Evolutionary conservation across 306 rosid genomes (phyloP).

Genomic region (Prosopis cineraria): DNA sequence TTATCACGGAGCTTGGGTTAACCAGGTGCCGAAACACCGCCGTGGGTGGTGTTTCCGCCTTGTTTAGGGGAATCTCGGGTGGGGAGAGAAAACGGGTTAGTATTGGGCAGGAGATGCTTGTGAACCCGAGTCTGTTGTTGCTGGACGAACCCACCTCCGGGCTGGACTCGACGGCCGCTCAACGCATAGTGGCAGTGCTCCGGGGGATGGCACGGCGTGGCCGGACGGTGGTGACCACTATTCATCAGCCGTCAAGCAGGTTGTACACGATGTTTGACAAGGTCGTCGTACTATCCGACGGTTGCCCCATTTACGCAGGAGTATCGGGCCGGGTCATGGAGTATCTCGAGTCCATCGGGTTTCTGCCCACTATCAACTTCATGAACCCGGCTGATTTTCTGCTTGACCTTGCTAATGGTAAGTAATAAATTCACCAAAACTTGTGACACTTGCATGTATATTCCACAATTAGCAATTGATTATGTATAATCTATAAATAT

Average conservation of each 20-base stretch:
- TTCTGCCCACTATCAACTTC: conserved; percentile 58
- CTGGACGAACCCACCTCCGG: conserved; percentile 92
- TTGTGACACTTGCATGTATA: not conserved
- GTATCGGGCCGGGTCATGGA: conserved; percentile 65
- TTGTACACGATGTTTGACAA: conserved; percentile 80
- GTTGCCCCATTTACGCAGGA: conserved; percentile 72
- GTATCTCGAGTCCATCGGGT: conserved; percentile 66
- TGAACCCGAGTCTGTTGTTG: conserved; percentile 75
- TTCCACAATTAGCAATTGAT: not conserved
- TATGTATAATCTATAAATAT: not conserved
- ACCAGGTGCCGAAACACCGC: conserved; percentile 56
- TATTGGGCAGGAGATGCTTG: conserved; percentile 85
- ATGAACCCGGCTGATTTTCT: conserved; percentile 87
- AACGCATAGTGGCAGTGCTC: conserved; percentile 54
- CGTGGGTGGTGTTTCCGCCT: conserved; percentile 62
- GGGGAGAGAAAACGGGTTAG: conserved; percentile 88
- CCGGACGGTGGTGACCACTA: conserved; percentile 75
- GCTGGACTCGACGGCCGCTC: conserved; percentile 82
- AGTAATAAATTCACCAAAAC: conserved; percentile 8
- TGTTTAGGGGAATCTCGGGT: conserved; percentile 74
- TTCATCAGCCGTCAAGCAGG: conserved; percentile 86
- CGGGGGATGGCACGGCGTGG: conserved; percentile 58
- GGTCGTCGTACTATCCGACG: conserved; percentile 70
- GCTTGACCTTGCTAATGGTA: conserved; percentile 92
- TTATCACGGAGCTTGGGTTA: conserved; percentile 67